Base-by-base conservation (phyloP, 192 early-diverging fungal species). In the Coemansia sp. region DNA sequence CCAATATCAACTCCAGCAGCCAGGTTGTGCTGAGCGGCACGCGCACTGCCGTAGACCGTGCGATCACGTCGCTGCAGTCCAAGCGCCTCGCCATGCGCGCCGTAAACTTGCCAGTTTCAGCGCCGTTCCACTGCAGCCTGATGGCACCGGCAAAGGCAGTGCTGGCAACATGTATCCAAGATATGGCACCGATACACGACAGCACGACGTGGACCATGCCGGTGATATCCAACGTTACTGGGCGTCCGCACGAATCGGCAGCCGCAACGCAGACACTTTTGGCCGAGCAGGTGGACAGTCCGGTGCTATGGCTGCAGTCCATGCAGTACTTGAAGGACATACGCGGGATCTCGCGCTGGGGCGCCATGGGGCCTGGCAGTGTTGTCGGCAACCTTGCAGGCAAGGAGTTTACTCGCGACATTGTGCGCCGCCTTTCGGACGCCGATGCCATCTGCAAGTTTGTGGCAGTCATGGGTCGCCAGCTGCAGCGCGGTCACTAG, bases 21-120 rank as follows among this genome's bases (percentile, higher is more conserved):
- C 89, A 96, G 80, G 84, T 95, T 3, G 94, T 98, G 4, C 87
- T 98, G 56, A 94, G 93, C 63, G 96, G 96, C 27, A 96, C 94
- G 12, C 78, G 80, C 3, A 69, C 82, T 32, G 96, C 92, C 3
- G 94, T 98, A 16, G 93, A 95, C 48, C 78, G 87, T 53, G 94
- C 96, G 23, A 88, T 89, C 43, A 82, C 85, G 12, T 75, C 89
- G 37, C 83, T 98, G 22, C 96, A 96, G 72, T 78, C 85, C 16
- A 84, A 86, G 59, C 88, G 89, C 24, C 87, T 92, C 49, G 93
- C 96, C 5, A 92, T 92, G 24, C 85, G 96, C 24, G 88, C 94
- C 18, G 83, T 98, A 5, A 88, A 91, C 47, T 66, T 98, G 43
- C 94, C 94, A 0, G 96, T 98, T 9, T 96, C 94, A 75, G 96